Evolutionary conservation across 225 moss, liverwort and hornwort species (phyloP), one percentile per base, ranked within the genome.

Genomic region (Pseudisothecium myosuroides): DNA sequence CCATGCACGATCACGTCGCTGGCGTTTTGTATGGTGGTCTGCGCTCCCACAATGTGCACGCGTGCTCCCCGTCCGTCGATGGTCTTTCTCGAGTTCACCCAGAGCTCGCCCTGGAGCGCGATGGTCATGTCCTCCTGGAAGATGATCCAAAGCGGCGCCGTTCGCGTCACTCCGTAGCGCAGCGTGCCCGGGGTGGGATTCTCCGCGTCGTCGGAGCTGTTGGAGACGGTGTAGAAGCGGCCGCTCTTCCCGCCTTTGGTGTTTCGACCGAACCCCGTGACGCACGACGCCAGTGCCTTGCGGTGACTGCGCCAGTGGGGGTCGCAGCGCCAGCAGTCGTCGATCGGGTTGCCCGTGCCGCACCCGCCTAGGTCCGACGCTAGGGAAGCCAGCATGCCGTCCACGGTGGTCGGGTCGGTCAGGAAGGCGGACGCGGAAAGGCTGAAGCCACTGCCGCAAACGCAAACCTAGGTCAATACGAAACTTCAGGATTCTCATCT

Each of bases 251-350:
- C 94, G 8, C 94, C 94, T 17, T 56, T 31, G 12, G 94, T 83
- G 73, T 80, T 74, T 27, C 88, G 80, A 11, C 94, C 94, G 56
- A 93, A 94, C 7, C 93, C 94, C 5, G 87, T 88, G 56, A 76
- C 90, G 41, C 94, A 94, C n/a, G 62, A 63, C 21, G 93, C 93
- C 17, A 94, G 74, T 11, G 43, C 19, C 56, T 88, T 80, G 23
- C 93, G 93, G 54, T 93, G 91, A 47, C 73, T 81, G 14, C 75
- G 88, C 94, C 94, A 94, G 76, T 93, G 72, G 12, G 84, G 72
- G 63, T 93, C 93, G 74, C 93, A 91, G 29, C 88, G 87, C 93
- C 94, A 93, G 85, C 93, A 94, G 80, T 94, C 94, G 68, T 93
- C 94, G 71, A 94, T 94, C 9, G 88, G 92, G 62, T 94, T 93